These are phyloP conservation scores for Sclerotinia sclerotiorum DNA, from an alignment of 2,329 filamentous ascomycete species.

Conservation along the genomic window DNA sequence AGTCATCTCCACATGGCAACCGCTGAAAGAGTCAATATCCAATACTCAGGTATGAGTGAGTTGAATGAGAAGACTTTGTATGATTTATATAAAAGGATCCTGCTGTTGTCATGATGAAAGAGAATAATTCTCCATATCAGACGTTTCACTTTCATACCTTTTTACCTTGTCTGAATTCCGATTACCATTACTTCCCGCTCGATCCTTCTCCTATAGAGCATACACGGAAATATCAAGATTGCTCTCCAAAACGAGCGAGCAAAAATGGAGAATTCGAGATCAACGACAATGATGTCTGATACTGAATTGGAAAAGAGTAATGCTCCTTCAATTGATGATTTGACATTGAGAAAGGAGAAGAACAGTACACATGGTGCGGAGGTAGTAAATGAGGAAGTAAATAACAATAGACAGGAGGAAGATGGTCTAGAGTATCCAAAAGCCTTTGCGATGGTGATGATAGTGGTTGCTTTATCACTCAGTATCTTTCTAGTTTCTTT, in stretches of 20 bases:
- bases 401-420: constrained; percentile 18
- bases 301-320: constrained; percentile 28
- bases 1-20: background rate
- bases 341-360: constrained; percentile 29
- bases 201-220: background rate
- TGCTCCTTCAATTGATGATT: constrained; percentile 27
- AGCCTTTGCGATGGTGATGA: constrained; percentile 41
- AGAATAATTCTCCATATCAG: background rate
- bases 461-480: constrained; percentile 49
- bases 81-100: background rate
- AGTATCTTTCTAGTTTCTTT: constrained; percentile 48
- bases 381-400: constrained; percentile 18
- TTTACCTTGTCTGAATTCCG: background rate
- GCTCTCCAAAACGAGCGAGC: background rate
- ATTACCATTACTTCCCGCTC: background rate
- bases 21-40: background rate
- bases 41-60: background rate
- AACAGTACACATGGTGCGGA: constrained; percentile 27
- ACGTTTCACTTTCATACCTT: background rate
- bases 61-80: background rate
- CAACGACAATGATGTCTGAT: constrained; percentile 7
- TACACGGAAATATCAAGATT: background rate
- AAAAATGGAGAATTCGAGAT: constrained; percentile 12
- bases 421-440: constrained; percentile 36
- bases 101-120: background rate